Base-by-base conservation (phyloP, 371 early-diverging fungal genomes). In the Actinomucor elegans region DNA sequence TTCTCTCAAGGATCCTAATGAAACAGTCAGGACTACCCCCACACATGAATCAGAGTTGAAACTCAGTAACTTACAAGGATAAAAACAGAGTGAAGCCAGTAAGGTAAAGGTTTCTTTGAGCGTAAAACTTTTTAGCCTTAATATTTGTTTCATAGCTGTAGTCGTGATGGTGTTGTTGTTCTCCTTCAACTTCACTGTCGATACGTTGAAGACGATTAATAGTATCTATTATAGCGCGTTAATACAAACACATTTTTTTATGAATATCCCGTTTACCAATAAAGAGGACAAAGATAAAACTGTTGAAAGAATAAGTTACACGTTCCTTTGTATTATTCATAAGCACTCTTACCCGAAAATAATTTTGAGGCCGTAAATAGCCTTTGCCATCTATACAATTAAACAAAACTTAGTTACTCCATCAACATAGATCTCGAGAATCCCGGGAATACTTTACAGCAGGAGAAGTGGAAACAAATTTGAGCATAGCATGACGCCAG, bases 61-160 rank as follows among this genome's bases (percentile, higher is more conserved):
- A 28, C 29, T 3, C 3, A 26, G 18, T 7, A 21, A 49, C 68
- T 59, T 75, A 77, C 76, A 92, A 69, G 0, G 91, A 91, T 48
- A 93, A 69, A 58, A 92, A 91, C 41, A 93, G 71, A 5, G 93
- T 91, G 57, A 90, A 90, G 7, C 93, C 94, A 28, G 92, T 92
- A 55, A 93, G 67, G 48, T 93, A 93, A 70, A 92, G 78, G 69
- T 94, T 94, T 65, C 94, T 83, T 71, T 94, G 94, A 32, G 88
- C 85, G 42, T 92, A 90, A 59, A 93, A 91, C 61, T 83, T 80
- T 52, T 81, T 83, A 4, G 86, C 80, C 57, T 83, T 79, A 27
- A 84, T 59, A 51, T 67, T 79, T 34, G 85, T 69, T 40, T 86
- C 84, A 14, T 75, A 61, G 32, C 77, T 71, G 34, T 69, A 60